Evolutionary conservation across 208 protist genomes (phyloP), one percentile per base, ranked within the genome.

Genomic region (Acanthamoeba sp.): DNA sequence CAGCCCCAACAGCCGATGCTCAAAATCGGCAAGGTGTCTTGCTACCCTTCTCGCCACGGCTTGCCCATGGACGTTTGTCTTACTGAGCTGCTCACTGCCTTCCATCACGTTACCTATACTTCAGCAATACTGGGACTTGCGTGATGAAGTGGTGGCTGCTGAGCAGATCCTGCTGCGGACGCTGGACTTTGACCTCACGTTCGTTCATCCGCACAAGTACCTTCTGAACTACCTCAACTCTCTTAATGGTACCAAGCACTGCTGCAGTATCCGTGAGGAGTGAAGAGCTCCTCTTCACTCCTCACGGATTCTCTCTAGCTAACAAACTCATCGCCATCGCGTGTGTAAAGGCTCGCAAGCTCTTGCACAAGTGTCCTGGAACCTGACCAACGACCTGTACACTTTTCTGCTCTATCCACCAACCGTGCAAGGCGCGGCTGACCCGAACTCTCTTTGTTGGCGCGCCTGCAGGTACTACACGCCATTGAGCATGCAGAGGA

Each of bases 1-100:
- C 34, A 93, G 14, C 90, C 90, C 3, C 38, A 52, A 18, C 62
- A 76, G 34, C 90, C 90, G 14, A 76, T 82, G 40, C 90, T 93
- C 69, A 93, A 78, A 27, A 93, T 93, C 59, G 90, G 90, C 64
- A 93, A 93, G 69, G 90, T 93, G 84, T 24, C n/a, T n/a, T n/a
- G n/a, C n/a, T n/a, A n/a, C n/a, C n/a, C n/a, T n/a, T n/a, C n/a
- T n/a, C n/a, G n/a, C n/a, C n/a, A n/a, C 40, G 27, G 18, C 73
- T 82, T 10, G 20, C 36, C 40, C 73, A 36, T n/a, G n/a, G n/a
- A 2, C 40, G 24, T 36, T 24, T 27, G 2, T 6, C 9, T 12
- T 84, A n/a, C 2, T 14, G 24, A 12, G 45, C 18, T 34, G 48
- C 48, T 18, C 4, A 18, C 48, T 18, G 48, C 45, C 5, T 14